Evolutionary conservation across 176 grass and related monocot genomes (phyloP).

Genomic region (Oryza officinalis): DNA sequence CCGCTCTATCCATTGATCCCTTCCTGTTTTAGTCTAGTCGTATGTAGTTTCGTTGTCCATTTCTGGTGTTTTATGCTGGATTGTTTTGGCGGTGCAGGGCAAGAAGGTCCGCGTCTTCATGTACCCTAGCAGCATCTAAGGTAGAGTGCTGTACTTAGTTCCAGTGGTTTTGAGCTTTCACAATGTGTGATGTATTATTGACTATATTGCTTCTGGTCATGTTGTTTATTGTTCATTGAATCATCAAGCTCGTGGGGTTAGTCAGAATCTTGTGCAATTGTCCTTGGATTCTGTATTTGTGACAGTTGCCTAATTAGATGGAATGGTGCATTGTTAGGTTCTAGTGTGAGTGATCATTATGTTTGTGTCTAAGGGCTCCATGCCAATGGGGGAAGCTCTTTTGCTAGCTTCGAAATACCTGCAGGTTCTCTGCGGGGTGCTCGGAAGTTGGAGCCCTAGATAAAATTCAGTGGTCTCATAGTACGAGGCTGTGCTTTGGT

Average conservation of each 20-base stretch:
- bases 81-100: conserved; percentile 38
- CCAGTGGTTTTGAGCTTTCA: background rate
- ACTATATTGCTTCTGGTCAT: background rate
- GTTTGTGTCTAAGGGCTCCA: conserved; percentile 34
- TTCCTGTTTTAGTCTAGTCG: background rate
- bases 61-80: background rate
- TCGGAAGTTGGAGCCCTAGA: conserved; percentile 59
- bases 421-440: conserved; percentile 94
- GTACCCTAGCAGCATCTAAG: conserved; percentile 68
- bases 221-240: background rate
- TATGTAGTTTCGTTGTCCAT: background rate
- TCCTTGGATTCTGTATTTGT: background rate
- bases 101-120: conserved; percentile 65
- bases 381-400: conserved; percentile 71
- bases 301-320: background rate
- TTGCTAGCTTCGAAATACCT: conserved; percentile 65
- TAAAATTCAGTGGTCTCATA: conserved; percentile 62
- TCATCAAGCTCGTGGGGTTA: background rate
- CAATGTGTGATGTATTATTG: background rate
- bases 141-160: conserved; percentile 24
- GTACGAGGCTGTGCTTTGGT: conserved; percentile 66
- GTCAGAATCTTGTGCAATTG: background rate
- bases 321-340: background rate
- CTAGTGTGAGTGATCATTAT: background rate
- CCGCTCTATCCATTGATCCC: background rate